These are phyloP conservation scores for Priceomyces fermenticarens DNA, from an alignment of 805 yeast species.

Conservation along the genomic window DNA sequence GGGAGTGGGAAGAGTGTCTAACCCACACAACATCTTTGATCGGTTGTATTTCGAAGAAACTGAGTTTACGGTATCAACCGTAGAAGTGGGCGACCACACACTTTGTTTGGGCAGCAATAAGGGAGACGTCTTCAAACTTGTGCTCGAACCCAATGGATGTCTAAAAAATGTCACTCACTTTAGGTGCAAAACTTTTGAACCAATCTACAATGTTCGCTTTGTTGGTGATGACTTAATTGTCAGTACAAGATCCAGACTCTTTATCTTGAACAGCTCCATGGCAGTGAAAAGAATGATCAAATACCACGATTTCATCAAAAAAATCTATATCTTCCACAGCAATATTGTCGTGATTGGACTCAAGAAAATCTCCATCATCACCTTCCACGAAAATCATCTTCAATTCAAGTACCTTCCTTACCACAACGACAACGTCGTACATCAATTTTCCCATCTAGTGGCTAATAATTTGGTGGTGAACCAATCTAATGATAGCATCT, in stretches of 20 bases:
- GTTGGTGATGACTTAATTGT: neutral
- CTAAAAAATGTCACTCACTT: neutral
- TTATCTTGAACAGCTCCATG: neutral
- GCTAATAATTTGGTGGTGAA: conserved; percentile 6
- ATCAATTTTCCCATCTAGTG: conserved; percentile 5
- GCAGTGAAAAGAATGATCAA: neutral
- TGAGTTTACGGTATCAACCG: neutral
- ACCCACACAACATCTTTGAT: neutral
- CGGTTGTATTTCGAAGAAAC: neutral
- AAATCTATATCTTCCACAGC: neutral
- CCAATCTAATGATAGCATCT: conserved; percentile 6
- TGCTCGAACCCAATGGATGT: neutral
- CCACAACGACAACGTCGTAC: conserved; percentile 7
- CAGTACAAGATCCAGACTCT: neutral
- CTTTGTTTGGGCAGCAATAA: conserved; percentile 5
- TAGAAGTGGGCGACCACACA: neutral
- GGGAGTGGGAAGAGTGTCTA: neutral
- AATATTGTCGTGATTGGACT: conserved; percentile 3
- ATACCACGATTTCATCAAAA: neutral
- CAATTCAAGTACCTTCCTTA: conserved; percentile 3
- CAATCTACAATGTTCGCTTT: neutral
- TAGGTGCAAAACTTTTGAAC: too few relatives aligned
- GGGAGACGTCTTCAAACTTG: conserved; percentile 4
- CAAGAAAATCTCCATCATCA: neutral
- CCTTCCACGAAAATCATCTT: neutral